Evolutionary conservation across 805 yeast genomes (phyloP).

Genomic region (Lipomyces sp.): DNA sequence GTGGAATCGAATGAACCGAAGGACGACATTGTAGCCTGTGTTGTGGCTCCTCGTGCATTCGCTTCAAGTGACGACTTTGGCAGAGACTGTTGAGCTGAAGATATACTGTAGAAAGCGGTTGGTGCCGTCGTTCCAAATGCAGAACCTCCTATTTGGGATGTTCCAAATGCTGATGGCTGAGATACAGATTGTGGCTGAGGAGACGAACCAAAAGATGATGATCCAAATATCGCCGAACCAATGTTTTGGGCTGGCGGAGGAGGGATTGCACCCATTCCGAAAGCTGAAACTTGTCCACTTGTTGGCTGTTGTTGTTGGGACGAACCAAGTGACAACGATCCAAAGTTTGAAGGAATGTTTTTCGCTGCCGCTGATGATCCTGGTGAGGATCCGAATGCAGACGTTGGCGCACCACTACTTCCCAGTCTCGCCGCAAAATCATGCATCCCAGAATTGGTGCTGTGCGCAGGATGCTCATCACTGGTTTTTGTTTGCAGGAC

Average conservation of each 20-base stretch:
- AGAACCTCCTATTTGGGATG: slow-evolving; percentile 8
- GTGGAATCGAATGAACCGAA: slow-evolving; percentile 7
- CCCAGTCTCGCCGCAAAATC: neutral
- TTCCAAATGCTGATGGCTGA: slow-evolving; percentile 11
- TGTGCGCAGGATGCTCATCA: neutral
- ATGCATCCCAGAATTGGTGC: neutral
- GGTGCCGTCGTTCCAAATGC: slow-evolving; percentile 2
- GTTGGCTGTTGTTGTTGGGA: neutral
- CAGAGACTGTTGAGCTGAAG: neutral
- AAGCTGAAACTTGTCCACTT: slow-evolving; percentile 8
- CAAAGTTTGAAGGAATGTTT: neutral
- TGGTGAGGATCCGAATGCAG: neutral
- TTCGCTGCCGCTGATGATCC: neutral
- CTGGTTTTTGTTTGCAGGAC: neutral
- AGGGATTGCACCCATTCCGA: slow-evolving; percentile 16
- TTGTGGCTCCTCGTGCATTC: neutral
- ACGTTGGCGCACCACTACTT: neutral
- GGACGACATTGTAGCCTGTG: neutral
- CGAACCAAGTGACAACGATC: neutral
- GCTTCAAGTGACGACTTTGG: neutral
- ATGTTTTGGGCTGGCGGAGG: slow-evolving; percentile 16
- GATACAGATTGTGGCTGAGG: slow-evolving; percentile 6
- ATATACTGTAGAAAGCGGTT: neutral
- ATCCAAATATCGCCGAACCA: neutral
- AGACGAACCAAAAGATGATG: slow-evolving; percentile 3